Conservation (phyloP, 2,329 filamentous ascomycete species). For the Pseudogymnoascus sp. region DNA sequence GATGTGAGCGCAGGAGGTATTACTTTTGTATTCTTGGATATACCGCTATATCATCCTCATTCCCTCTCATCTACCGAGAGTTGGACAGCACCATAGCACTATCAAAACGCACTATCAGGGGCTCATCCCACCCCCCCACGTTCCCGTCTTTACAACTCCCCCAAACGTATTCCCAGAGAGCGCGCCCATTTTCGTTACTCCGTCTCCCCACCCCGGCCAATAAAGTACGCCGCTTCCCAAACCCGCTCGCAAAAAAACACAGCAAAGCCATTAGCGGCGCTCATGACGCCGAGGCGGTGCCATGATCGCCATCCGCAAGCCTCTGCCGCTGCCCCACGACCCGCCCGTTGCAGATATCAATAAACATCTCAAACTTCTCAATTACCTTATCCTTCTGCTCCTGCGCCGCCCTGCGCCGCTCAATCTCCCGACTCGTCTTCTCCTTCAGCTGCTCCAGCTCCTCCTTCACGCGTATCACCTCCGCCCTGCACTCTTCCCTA, state of each 20-base stretch:
- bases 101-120: not conserved
- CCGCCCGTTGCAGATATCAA: constrained; percentile 61
- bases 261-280: not conserved
- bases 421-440: constrained; percentile 52
- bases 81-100: not conserved
- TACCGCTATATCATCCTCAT: not conserved
- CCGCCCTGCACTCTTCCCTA: constrained; percentile 52
- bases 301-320: constrained; percentile 31
- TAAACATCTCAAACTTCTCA: constrained; percentile 61
- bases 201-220: constrained; percentile 4
- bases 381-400: constrained; percentile 58
- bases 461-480: constrained; percentile 52
- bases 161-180: not conserved
- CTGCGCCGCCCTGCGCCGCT: constrained; percentile 51
- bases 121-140: not conserved
- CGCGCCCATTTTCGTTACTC: not conserved
- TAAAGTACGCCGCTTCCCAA: not conserved
- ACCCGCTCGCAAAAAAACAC: not conserved
- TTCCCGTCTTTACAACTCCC: not conserved
- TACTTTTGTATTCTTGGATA: constrained; percentile 4
- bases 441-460: constrained; percentile 50
- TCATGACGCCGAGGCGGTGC: not conserved
- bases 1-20: not conserved
- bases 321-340: constrained; percentile 58
- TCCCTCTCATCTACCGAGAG: not conserved